Conservation (phyloP, 108 stramenopile species). For the Parietichytrium sp. region DNA sequence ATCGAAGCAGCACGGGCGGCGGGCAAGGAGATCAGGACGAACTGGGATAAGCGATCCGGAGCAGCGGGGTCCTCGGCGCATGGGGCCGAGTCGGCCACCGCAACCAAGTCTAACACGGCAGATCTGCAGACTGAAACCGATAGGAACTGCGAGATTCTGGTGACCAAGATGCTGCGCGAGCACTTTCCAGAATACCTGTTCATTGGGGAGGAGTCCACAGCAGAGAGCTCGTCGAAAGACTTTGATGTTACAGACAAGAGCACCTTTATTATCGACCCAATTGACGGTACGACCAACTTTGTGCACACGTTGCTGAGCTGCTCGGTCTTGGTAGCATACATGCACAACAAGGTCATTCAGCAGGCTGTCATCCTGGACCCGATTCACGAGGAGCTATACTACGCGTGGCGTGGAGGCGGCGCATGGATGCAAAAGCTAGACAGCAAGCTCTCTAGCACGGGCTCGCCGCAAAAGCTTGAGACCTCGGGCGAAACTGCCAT, state of each 20-base stretch:
- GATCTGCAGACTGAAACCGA: conserved; percentile 5
- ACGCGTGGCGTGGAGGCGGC: not conserved
- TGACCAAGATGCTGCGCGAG: not conserved
- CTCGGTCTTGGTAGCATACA: not conserved
- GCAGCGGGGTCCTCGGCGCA: not conserved
- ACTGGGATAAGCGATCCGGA: not conserved
- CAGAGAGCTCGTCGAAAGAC: not conserved
- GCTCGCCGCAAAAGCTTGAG: not conserved
- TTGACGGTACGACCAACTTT: conserved; percentile 5
- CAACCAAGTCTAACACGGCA: not conserved
- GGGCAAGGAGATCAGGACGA: not conserved
- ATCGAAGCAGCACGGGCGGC: not conserved
- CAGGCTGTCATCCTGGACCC: not conserved
- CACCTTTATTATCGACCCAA: not conserved
- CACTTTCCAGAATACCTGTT: not conserved
- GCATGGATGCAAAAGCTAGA: not conserved
- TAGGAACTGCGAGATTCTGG: not conserved
- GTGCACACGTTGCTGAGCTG: conserved; percentile 15
- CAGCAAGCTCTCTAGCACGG: not conserved
- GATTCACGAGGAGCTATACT: not conserved
- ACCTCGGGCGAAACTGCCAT: not conserved
- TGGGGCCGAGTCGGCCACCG: not conserved
- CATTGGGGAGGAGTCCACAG: conserved; percentile 12
- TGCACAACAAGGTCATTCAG: not conserved
- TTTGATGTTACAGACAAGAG: conserved; percentile 14